Evolutionary conservation across 2,329 filamentous ascomycete species (phyloP).

Genomic region (Ophiostoma angusticollis): DNA sequence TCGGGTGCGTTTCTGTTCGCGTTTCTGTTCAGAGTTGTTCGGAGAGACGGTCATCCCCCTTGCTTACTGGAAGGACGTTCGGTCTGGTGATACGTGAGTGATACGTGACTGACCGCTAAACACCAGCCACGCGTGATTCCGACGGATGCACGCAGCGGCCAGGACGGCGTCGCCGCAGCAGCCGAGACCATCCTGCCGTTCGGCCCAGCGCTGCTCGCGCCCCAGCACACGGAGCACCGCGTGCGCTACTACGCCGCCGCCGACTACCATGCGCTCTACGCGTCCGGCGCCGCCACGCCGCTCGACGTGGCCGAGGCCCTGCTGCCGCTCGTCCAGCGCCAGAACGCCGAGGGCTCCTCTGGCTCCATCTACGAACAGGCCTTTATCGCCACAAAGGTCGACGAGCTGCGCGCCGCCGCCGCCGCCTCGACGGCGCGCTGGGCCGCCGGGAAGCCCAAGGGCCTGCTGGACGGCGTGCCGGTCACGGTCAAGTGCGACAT

Average conservation of each 20-base stretch:
- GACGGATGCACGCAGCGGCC: constrained; percentile 14
- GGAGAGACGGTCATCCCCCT: too few species aligned
- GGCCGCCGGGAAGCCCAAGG: constrained; percentile 48
- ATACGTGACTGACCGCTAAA: too few species aligned
- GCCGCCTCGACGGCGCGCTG: constrained; percentile 62
- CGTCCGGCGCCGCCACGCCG: constrained; percentile 56
- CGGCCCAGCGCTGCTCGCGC: constrained; percentile 27
- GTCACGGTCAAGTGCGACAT: constrained; percentile 76
- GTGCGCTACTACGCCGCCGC: constrained; percentile 54
- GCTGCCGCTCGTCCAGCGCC: constrained; percentile 55
- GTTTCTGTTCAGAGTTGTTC: background rate
- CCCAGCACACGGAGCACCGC: constrained; percentile 23
- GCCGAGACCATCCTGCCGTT: constrained; percentile 26
- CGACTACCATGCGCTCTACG: constrained; percentile 69
- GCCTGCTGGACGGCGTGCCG: constrained; percentile 69
- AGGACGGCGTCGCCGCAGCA: constrained; percentile 14
- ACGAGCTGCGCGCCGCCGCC: constrained; percentile 54
- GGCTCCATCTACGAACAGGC: constrained; percentile 50
- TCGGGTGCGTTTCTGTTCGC: constrained; percentile 27
- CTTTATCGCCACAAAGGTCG: constrained; percentile 55
- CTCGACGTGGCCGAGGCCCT: constrained; percentile 57
- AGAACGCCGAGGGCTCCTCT: too few species aligned
- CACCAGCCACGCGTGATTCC: constrained; percentile 14
- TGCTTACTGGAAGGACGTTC: too few species aligned
- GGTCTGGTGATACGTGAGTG: too few species aligned